Base-by-base conservation (phyloP, 73 alveolate genomes). In the Paramecium octaurelia region DNA sequence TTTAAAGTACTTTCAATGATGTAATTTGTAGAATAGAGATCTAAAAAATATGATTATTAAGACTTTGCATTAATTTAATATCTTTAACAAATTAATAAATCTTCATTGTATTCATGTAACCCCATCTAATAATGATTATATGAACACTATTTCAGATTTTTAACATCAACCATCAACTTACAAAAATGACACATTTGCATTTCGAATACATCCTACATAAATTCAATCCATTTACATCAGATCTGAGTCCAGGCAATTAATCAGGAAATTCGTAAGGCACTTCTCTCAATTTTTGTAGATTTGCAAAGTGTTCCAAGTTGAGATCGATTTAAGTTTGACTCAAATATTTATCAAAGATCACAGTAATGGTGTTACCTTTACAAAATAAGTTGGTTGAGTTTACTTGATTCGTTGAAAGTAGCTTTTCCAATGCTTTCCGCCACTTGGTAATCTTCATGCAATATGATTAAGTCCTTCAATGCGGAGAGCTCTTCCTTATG, bases 91-190 rank as follows among this genome's bases (percentile, higher is more conserved):
- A 48, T 80, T 40, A 80, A 23, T 42, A 80, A 18, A 43, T 80
- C 91, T 42, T 80, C 91, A 46, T 80, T 80, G 57, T 44, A 80
- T 80, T 80, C 91, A 80, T 80, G 91, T 21, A 80, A 64, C 16
- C 73, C 73, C 76, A 44, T 44, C 8, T 18, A 31, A 29, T 23
- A 40, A 24, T 80, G 91, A 80, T 80, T 80, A 48, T 80, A 80
- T 21, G 71, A 20, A 35, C 91, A 80, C 57, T 80, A 46, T 9
- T 42, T 34, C 12, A 80, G 46, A 46, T 80, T 80, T 44, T 48
- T 42, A 21, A 44, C 16, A 80, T 80, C 91, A 18, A 46, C 75
- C 91, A 80, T 44, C 23, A 43, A 80, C 46, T 64, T 80, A 20
- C 91, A 80, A 46, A 18, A 80, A 46, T 80, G 91, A 35, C 91